Evolutionary conservation across 257 asterid species (phyloP), one percentile per base, ranked within the genome.

Genomic region (Thymus quinquecostatus): DNA sequence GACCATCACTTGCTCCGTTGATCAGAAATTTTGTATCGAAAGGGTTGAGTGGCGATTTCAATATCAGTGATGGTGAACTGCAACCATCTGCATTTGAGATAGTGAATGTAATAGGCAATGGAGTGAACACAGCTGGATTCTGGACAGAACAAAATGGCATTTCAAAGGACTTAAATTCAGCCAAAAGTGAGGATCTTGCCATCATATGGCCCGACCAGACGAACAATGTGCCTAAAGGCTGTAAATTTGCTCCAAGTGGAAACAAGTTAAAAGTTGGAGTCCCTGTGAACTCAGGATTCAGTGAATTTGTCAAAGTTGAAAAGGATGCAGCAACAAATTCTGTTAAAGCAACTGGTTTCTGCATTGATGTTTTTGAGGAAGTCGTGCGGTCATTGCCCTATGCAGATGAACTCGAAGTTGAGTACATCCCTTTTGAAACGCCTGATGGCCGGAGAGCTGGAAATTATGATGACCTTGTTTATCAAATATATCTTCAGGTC

Each of bases 41-140:
- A 61, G 92, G 92, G n/a, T 59, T 84, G 60, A 82, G 86, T 76
- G 92, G 92, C 1, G 75, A 84, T 53, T 86, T 78, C 63, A 70
- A 10, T 14, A 76, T 86, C 1, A 6, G 44, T 28, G 55, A 80
- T 62, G 81, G 87, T 44, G 76, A 84, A 38, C 51, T 86, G 2
- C 76, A 68, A 62, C 70, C 82, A 6, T 73, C 76, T 41, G 84
- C 79, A 1, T 84, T 66, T 48, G 63, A 84, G 79, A 77, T 86
- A 61, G 83, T 86, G 73, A 86, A 84, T 72, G 73, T 86, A 64
- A 53, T 78, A 12, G 83, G 83, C 10, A 76, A 33, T 44, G 78
- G 81, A n/a, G 83, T 21, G 10, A 57, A 10, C 27, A 11, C 2
- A 32, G 43, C 30, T 57, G 63, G 63, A 30, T 57, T 57, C 27